A percentile compares a stretch with the other conserved stretches of the same genome.
Conservation (phyloP, 306 rosid species). For the Inga oerstediana region DNA sequence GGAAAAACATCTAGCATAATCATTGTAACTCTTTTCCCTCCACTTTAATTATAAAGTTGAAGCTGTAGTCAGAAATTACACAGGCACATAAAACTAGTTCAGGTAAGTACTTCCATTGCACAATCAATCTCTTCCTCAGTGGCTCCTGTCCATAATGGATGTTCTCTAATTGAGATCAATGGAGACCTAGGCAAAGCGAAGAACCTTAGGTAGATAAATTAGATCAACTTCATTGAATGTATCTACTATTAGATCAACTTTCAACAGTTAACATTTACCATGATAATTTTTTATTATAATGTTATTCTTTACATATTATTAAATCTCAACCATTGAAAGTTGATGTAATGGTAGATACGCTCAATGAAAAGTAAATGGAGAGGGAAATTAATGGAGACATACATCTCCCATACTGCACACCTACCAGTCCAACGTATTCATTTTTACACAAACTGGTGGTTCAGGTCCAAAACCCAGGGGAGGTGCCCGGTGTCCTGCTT, state of each 20-base stretch:
- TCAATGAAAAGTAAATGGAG: too few species aligned
- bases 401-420: too few species aligned
- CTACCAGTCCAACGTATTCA: too few species aligned
- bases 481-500: too few species aligned
- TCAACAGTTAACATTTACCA: too few species aligned
- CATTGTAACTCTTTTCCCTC: constrained; percentile 6
- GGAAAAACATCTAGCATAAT: constrained; percentile 18
- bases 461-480: neutral
- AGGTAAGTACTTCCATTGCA: constrained; percentile 59
- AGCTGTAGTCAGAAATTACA: constrained; percentile 1
- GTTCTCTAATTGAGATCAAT: constrained; percentile 38
- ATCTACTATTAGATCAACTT: too few species aligned
- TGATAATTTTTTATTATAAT: too few species aligned
- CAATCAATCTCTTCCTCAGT: constrained; percentile 60
- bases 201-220: constrained; percentile 26
- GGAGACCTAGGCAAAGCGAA: neutral
- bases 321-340: too few species aligned
- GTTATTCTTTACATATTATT: too few species aligned
- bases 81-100: neutral
- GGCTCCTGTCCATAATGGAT: constrained; percentile 69
- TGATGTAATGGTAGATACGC: too few species aligned
- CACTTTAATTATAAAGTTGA: constrained; percentile 7
- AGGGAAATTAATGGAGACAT: too few species aligned
- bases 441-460: neutral
- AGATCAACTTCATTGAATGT: neutral